Percentiles rank a stretch among this genome's conserved stretches.
These are phyloP conservation scores for Ambrosia hybrid DNA, from an alignment of 140 eudicot species.

Conservation along the genomic window DNA sequence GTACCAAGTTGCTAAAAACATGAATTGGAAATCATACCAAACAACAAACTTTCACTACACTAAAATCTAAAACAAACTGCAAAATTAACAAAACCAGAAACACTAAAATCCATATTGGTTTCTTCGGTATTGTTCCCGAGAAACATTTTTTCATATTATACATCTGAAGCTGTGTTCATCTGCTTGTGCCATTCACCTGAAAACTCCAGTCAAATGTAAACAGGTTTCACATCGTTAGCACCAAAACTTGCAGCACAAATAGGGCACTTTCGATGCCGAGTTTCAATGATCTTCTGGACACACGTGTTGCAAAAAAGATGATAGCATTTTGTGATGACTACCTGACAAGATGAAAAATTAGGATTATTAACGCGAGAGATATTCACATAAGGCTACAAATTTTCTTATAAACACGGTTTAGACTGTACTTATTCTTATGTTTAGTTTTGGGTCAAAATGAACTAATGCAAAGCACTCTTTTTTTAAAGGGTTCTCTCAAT, in stretches of 20 bases:
- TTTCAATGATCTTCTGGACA: conserved; percentile 65
- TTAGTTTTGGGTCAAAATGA: background rate
- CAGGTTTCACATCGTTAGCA: conserved; percentile 87
- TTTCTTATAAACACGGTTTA: no score
- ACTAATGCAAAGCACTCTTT: background rate
- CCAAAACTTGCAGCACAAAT: conserved; percentile 87
- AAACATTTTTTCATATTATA: conserved; percentile 33
- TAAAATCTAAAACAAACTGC: conserved; percentile 30
- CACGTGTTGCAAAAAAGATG: conserved; percentile 87
- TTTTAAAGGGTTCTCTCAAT: background rate
- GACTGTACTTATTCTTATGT: no score
- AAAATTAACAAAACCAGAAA: conserved; percentile 35
- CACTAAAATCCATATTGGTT: conserved; percentile 31
- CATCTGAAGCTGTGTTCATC: conserved; percentile 29
- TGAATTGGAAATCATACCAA: conserved; percentile 15
- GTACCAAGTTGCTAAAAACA: conserved; percentile 28
- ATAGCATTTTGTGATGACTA: conserved; percentile 88
- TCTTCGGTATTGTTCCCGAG: conserved; percentile 12
- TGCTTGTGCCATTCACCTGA: conserved; percentile 7
- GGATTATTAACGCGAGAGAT: background rate
- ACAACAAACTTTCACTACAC: conserved; percentile 37
- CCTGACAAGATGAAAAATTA: conserved; percentile 28
- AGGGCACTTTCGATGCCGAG: conserved; percentile 93
- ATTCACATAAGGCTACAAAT: background rate
- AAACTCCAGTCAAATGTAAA: conserved; percentile 53